Base-by-base conservation (phyloP, 768 basidiomycete species). In the Kwoniella shandongensis region DNA sequence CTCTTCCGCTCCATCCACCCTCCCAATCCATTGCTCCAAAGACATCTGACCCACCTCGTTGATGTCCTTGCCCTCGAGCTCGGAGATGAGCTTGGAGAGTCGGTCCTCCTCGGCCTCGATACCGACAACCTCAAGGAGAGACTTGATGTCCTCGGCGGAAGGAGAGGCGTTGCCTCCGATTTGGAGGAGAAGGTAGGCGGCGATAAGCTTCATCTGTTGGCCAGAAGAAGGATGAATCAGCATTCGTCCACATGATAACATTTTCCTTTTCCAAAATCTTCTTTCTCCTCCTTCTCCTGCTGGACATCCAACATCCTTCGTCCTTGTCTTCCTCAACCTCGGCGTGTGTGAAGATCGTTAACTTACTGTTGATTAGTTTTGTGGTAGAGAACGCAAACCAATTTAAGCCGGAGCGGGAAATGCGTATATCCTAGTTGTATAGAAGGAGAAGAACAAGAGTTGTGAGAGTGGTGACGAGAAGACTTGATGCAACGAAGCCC, bases 121-220 rank as follows among this genome's bases (percentile, higher is more conserved):
- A 71, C 89, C 91, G 70, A 91, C 96, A 62, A 86, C 81, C 52
- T 72, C 79, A 68, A 99, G 86, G 74, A 98, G 85, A 72, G 86
- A 86, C 81, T 86, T 91, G 81, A 99, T 82, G 77, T 97, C 93
- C 44, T 73, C 83, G 52, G 88, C 89, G 59, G 87, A 85, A 63
- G 96, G 93, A 62, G 83, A 84, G 71, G 86, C 80, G 75, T 97
- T 97, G 54, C 96, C 96, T 67, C 91, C 96, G 76, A 85, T 83
- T 79, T 88, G 88, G 80, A 97, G 91, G 77, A 99, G 91, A 59
- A 99, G 86, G 83, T 96, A 98, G 66, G 91, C 90, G 80, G 91
- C 93, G 79, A 97, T 81, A 66, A 65, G 65, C 69, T 78, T 78
- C 77, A 78, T 77, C 73, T 71, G 63, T 23, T 17, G 26, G n/a